A percentile compares a stretch with the other conserved stretches of the same genome.
Evolutionary conservation across 768 basidiomycete genomes (phyloP).

Genomic region (Suillus ampliporus): DNA sequence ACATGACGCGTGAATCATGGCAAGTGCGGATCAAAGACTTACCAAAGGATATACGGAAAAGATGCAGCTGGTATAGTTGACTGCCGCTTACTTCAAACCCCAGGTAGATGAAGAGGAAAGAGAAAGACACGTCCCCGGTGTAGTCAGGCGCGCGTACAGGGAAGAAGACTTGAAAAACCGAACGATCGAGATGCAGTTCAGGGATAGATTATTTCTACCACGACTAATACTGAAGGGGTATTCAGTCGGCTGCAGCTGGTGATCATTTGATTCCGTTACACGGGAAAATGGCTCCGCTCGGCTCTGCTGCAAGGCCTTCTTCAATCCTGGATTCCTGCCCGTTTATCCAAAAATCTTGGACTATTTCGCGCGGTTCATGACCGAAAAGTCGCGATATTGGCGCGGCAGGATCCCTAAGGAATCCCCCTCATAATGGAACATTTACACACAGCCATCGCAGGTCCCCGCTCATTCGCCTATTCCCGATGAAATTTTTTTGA

Average conservation of each 20-base stretch:
- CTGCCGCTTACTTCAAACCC: slow-evolving; percentile 15
- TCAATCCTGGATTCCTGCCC: slow-evolving; percentile 21
- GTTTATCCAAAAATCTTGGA: slow-evolving; percentile 19
- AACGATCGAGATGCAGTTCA: slow-evolving; percentile 28
- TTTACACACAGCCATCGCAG: slow-evolving; percentile 44
- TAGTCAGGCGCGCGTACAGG: slow-evolving; percentile 30
- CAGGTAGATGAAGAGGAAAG: slow-evolving; percentile 29
- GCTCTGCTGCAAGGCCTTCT: slow-evolving; percentile 27
- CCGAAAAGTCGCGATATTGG: slow-evolving; percentile 19
- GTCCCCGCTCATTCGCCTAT: slow-evolving; percentile 45
- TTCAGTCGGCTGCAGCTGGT: slow-evolving; percentile 37
- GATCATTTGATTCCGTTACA: slow-evolving; percentile 40
- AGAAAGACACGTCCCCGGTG: slow-evolving; percentile 22
- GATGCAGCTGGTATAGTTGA: slow-evolving; percentile 8
- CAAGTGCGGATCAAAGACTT: slow-evolving; percentile 21
- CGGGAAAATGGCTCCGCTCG: slow-evolving; percentile 35
- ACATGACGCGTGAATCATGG: slow-evolving; percentile 36
- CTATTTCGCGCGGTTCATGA: slow-evolving; percentile 23
- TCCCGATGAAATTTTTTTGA: slow-evolving; percentile 41
- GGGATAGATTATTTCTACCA: slow-evolving; percentile 36
- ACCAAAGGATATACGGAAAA: slow-evolving; percentile 37
- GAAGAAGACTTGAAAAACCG: slow-evolving; percentile 36
- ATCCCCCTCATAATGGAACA: slow-evolving; percentile 16
- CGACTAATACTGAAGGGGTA: slow-evolving; percentile 39
- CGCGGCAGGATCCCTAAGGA: no score